These are phyloP conservation scores for Oryza australiensis DNA, from an alignment of 176 grass and related monocot genomes.

Conservation along the genomic window DNA sequence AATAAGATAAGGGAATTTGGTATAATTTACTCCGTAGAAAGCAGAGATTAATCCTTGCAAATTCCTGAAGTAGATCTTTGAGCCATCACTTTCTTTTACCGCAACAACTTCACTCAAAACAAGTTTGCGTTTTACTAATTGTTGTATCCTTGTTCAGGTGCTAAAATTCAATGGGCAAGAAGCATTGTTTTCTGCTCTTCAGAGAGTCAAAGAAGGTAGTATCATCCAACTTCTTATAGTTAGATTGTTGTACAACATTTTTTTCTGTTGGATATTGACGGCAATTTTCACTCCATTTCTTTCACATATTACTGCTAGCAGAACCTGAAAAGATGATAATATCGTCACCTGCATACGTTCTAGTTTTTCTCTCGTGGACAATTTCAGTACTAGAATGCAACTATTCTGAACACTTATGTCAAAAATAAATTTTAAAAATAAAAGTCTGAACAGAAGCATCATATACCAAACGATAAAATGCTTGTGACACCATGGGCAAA, in stretches of 20 bases:
- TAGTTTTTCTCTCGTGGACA: background rate
- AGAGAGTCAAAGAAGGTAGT: conserved; percentile 62
- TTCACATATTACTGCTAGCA: background rate
- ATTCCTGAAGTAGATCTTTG: background rate
- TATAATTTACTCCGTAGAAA: background rate
- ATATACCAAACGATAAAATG: background rate
- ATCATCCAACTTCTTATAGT: background rate
- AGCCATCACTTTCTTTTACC: background rate
- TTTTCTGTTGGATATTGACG: background rate
- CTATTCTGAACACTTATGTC: background rate
- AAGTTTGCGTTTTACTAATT: background rate
- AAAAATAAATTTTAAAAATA: too few species aligned
- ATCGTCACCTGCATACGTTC: background rate
- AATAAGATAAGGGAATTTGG: background rate
- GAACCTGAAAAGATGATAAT: background rate
- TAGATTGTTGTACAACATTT: background rate
- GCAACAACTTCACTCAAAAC: background rate
- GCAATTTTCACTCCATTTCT: background rate
- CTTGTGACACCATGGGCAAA: background rate
- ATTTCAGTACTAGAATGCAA: background rate
- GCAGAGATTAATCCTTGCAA: background rate
- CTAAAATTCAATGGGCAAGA: conserved; percentile 53
- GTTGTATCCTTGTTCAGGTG: conserved; percentile 29
- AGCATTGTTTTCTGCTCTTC: conserved; percentile 54
- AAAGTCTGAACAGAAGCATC: background rate